Conservation (phyloP, 1,284 basidiomycete species). For the Ustilago crameri region DNA sequence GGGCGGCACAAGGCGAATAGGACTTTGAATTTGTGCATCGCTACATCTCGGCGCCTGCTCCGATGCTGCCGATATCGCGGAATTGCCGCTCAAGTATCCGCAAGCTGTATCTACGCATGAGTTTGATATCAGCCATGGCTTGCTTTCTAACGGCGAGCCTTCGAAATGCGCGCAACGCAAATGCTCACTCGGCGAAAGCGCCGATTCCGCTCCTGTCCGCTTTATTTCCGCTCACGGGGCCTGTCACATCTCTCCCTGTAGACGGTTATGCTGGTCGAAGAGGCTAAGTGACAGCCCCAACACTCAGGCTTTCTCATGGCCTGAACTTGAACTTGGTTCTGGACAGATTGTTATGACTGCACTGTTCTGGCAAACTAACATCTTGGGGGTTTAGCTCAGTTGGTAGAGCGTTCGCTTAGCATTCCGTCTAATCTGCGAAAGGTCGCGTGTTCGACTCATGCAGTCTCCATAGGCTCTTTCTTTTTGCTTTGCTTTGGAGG, state of each 20-base stretch:
- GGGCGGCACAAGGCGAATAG: conserved; percentile 21
- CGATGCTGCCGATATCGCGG: background rate
- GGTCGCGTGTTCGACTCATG: conserved; percentile 58
- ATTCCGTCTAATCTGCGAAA: conserved; percentile 49
- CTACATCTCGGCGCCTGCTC: background rate
- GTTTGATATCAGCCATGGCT: no score
- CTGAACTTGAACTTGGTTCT: no score
- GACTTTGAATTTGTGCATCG: conserved; percentile 24
- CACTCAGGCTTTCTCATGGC: no score
- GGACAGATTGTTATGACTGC: background rate
- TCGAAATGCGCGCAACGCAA: background rate
- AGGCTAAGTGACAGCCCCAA: no score
- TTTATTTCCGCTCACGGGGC: no score
- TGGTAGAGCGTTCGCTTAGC: conserved; percentile 59
- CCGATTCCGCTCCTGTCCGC: conserved; percentile 4
- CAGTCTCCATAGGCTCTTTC: conserved; percentile 40
- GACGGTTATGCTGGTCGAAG: no score
- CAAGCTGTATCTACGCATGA: no score
- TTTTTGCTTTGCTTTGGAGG: conserved; percentile 2
- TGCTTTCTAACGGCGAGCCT: background rate
- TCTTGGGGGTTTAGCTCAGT: conserved; percentile 52
- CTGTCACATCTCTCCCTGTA: no score
- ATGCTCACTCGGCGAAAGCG: conserved; percentile 36
- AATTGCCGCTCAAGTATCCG: no score
- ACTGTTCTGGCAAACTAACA: background rate